phyloP scores from a whole-genome alignment of 225 moss, liverwort and hornwort genomes.

The Thuidium tamariscinum region DNA sequence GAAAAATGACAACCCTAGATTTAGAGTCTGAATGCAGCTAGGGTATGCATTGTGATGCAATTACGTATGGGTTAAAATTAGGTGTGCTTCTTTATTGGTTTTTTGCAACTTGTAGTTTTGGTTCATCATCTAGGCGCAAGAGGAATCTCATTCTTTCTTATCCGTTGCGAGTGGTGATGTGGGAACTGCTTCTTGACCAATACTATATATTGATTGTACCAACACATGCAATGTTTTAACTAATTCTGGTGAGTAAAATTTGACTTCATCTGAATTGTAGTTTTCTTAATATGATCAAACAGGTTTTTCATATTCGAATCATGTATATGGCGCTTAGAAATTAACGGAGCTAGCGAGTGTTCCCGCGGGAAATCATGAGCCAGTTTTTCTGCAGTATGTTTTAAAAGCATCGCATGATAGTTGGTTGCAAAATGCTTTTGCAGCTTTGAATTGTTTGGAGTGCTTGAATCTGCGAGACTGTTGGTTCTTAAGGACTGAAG shows the following conservation, averaged over 20 bases:
- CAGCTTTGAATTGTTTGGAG: conserved; percentile 40
- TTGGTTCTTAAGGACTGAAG: conserved; percentile 19
- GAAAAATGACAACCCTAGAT: not conserved
- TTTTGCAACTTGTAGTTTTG: not conserved
- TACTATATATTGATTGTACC: not conserved
- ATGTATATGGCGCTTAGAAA: not conserved
- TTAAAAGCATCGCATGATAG: not conserved
- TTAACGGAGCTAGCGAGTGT: not conserved
- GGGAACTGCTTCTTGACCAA: not conserved
- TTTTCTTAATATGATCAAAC: not conserved
- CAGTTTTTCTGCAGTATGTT: not conserved
- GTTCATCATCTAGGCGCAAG: not conserved
- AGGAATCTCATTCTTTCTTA: not conserved
- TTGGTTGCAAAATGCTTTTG: not conserved
- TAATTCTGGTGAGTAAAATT: not conserved
- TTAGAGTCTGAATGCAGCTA: not conserved
- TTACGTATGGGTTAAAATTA: not conserved
- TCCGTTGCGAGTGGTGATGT: not conserved
- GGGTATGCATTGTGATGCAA: not conserved
- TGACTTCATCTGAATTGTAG: not conserved
- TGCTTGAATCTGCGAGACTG: conserved; percentile 50
- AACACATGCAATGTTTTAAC: not conserved
- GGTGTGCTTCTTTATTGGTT: not conserved
- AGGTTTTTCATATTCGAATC: not conserved
- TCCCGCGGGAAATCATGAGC: not conserved